A percentile compares a stretch with the other conserved stretches of the same genome.
Conservation (phyloP, 2,329 filamentous ascomycete genomes). For the Verticillium nubilum region DNA sequence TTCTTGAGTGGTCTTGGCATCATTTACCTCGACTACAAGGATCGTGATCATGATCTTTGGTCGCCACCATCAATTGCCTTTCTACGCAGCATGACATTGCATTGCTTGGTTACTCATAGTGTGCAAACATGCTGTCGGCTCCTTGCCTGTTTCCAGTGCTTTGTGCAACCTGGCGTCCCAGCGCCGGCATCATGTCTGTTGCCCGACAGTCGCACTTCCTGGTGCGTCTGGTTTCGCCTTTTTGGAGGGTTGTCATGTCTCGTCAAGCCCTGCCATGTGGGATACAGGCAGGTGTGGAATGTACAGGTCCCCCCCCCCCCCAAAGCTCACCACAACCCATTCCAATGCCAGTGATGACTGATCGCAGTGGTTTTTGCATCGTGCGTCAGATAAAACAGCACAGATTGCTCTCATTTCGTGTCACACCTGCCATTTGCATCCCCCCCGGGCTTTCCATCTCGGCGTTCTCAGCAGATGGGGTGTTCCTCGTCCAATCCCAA, state of each 20-base stretch:
- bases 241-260: neutral
- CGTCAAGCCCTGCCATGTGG: neutral
- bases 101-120: neutral
- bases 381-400: neutral
- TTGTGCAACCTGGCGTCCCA: neutral
- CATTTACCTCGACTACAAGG: neutral
- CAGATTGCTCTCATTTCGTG: neutral
- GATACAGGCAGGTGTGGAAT: neutral
- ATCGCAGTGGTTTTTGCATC: neutral
- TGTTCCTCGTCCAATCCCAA: neutral
- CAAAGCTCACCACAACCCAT: neutral
- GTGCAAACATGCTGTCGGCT: neutral
- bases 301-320: neutral
- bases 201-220: neutral
- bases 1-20: neutral
- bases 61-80: neutral
- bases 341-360: neutral
- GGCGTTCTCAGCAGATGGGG: neutral
- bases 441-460: neutral
- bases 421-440: neutral
- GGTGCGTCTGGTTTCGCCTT: neutral
- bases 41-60: neutral
- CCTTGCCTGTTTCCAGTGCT: neutral
- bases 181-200: neutral
- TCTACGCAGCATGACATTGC: neutral